Conservation (phyloP, 2,329 filamentous ascomycete species). For the Verruconis gallopava region DNA sequence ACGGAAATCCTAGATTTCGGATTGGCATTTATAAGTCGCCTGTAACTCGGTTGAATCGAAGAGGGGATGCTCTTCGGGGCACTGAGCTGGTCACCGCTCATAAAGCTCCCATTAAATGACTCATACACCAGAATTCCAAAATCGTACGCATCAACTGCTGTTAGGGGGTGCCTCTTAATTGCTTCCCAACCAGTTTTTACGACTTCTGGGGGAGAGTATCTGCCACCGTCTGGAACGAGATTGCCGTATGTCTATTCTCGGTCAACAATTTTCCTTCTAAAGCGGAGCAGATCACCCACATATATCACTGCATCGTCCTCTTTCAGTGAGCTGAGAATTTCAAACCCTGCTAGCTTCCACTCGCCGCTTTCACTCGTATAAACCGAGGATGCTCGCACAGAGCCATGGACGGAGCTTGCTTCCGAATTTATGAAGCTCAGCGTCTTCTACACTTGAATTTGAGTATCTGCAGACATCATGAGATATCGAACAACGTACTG, state of each 20-base stretch:
- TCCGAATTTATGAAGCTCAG: conserved; percentile 95
- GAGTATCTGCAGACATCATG: conserved; percentile 5
- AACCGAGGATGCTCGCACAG: conserved; percentile 70
- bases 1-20: conserved; percentile 80
- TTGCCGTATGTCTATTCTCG: conserved; percentile 64
- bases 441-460: conserved; percentile 49
- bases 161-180: conserved; percentile 69
- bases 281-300: conserved; percentile 30
- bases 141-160: conserved; percentile 77
- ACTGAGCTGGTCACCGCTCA: conserved; percentile 62
- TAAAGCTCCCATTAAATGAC: conserved; percentile 78
- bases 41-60: conserved; percentile 83
- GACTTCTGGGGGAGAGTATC: conserved; percentile 81
- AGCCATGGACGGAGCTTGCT: conserved; percentile 81
- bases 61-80: conserved; percentile 79
- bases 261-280: conserved; percentile 12
- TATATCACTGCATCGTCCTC: conserved; percentile 92
- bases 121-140: conserved; percentile 78
- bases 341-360: conserved; percentile 93
- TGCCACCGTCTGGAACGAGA: conserved; percentile 68
- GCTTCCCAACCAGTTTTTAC: conserved; percentile 79
- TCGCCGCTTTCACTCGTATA: conserved; percentile 94
- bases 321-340: conserved; percentile 86
- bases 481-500: conserved; percentile 38
- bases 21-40: conserved; percentile 74